Conservation (phyloP, 306 rosid species). For the Rosa chinensis region DNA sequence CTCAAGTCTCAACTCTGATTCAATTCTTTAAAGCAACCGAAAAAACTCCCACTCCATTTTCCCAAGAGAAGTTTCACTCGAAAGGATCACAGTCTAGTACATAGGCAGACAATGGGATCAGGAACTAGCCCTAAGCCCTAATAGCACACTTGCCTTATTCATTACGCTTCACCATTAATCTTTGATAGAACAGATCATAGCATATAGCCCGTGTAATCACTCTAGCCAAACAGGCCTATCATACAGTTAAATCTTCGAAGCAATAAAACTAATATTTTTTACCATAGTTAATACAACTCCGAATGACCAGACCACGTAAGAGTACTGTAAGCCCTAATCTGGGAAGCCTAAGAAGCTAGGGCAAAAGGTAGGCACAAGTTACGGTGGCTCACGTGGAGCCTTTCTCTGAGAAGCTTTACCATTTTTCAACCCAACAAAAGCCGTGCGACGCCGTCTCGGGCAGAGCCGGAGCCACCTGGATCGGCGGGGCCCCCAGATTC, state of each 20-base stretch:
- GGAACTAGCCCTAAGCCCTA: neutral
- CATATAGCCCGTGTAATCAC: neutral
- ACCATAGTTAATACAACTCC: neutral
- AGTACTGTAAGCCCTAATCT: neutral
- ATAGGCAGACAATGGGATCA: neutral
- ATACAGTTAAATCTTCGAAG: neutral
- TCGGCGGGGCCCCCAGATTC: slow-evolving; percentile 5
- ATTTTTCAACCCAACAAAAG: neutral
- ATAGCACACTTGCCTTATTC: slow-evolving; percentile 1
- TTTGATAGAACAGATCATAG: neutral
- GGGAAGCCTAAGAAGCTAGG: neutral
- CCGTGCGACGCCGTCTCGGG: slow-evolving; percentile 30
- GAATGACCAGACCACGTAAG: slow-evolving; percentile 1
- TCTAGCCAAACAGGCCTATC: neutral
- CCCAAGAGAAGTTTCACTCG: neutral
- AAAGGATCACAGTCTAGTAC: neutral
- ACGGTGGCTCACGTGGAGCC: slow-evolving; percentile 40
- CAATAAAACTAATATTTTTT: neutral
- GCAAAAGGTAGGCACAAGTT: slow-evolving; percentile 34
- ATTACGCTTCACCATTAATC: neutral
- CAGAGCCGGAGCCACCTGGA: slow-evolving; percentile 12
- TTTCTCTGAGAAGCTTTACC: neutral
- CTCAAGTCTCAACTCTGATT: neutral
- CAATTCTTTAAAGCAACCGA: neutral
- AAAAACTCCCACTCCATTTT: slow-evolving; percentile 3